A percentile compares a stretch with the other conserved stretches of the same genome.
These are phyloP conservation scores for Hypericum perforatum DNA, from an alignment of 345 rosid species.

Conservation along the genomic window DNA sequence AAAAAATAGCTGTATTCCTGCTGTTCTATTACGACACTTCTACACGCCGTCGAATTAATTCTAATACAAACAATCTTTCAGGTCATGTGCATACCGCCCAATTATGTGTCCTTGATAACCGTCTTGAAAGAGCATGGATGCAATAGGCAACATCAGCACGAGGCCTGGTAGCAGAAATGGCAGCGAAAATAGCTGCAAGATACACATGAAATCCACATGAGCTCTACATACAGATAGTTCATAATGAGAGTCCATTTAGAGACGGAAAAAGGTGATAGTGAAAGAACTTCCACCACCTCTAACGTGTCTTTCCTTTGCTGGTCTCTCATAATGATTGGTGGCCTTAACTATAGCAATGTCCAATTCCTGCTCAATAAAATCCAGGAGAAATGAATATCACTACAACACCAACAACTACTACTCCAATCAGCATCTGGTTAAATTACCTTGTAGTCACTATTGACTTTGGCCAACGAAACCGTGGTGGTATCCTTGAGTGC, in stretches of 20 bases:
- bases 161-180: constrained; percentile 94
- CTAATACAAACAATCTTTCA: neutral
- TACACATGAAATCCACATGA: constrained; percentile 3
- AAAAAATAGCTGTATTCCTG: too few species aligned
- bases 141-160: constrained; percentile 99
- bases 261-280: neutral
- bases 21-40: too few species aligned
- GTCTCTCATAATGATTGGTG: constrained; percentile 87
- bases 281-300: constrained; percentile 37
- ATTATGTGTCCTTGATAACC: constrained; percentile 81
- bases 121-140: constrained; percentile 82
- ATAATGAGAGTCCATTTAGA: neutral
- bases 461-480: constrained; percentile 95
- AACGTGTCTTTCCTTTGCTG: constrained; percentile 79
- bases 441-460: constrained; percentile 85
- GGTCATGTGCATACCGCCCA: constrained; percentile 74
- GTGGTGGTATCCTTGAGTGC: constrained; percentile 95
- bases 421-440: neutral
- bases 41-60: neutral
- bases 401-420: neutral
- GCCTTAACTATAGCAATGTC: constrained; percentile 95
- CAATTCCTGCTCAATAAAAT: constrained; percentile 52
- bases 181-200: constrained; percentile 74
- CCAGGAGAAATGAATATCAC: neutral
- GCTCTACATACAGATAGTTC: neutral